These are phyloP conservation scores for Kodamaea jinghongensis DNA, from an alignment of 805 yeast genomes.

Conservation along the genomic window DNA sequence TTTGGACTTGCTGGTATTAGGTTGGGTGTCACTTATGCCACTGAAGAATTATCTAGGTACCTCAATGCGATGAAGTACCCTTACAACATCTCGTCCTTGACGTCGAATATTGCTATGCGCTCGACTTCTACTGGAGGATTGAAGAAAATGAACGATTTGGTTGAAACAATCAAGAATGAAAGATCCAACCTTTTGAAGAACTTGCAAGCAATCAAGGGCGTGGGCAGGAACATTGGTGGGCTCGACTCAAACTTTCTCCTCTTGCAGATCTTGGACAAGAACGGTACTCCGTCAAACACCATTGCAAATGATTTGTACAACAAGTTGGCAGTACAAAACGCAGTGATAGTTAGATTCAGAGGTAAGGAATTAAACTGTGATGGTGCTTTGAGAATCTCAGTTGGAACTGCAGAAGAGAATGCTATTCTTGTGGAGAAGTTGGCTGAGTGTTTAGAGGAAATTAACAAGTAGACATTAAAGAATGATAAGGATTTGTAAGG, in stretches of 20 bases:
- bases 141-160: conserved; percentile 53
- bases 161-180: conserved; percentile 50
- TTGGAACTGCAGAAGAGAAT: conserved; percentile 84
- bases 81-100: conserved; percentile 81
- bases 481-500: not conserved
- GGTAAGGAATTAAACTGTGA: conserved; percentile 87
- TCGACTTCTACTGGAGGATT: conserved; percentile 63
- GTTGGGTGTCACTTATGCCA: conserved; percentile 75
- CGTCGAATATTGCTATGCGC: conserved; percentile 71
- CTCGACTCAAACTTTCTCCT: conserved; percentile 83
- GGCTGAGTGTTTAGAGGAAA: conserved; percentile 19
- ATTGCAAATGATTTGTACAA: conserved; percentile 67
- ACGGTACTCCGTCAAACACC: conserved; percentile 64
- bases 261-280: conserved; percentile 61
- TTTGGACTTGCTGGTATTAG: conserved; percentile 96
- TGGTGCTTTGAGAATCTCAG: conserved; percentile 83
- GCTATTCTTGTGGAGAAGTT: conserved; percentile 51
- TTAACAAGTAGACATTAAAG: conserved; percentile 3
- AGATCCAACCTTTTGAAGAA: conserved; percentile 52
- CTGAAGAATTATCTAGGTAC: conserved; percentile 56
- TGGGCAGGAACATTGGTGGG: conserved; percentile 80
- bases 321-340: conserved; percentile 64
- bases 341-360: conserved; percentile 86
- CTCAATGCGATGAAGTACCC: conserved; percentile 95
- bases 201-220: conserved; percentile 55